Base-by-base conservation (phyloP, 2,329 filamentous ascomycete species). In the Chrysoporthe deuterocubensis region DNA sequence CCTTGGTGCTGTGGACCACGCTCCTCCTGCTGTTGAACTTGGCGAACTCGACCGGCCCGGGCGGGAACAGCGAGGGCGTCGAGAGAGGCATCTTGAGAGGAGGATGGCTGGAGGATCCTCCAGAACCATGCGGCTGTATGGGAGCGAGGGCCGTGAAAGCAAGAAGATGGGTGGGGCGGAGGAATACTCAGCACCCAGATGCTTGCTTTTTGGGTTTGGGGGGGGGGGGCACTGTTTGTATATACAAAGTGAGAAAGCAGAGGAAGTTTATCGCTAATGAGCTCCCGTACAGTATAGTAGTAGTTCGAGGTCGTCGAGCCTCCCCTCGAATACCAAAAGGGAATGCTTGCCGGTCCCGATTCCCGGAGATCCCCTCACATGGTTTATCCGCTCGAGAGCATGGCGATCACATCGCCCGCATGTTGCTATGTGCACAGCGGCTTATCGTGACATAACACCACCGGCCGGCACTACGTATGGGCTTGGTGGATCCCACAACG, bases 1-100 rank as follows among this genome's bases (percentile, higher is more conserved):
- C 95, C 75, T 94, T 91, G 5, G 92, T 94, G 78, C 93, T 97
- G 78, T 98, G 94, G 14, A 98, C 93, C 14, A 97, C 94, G 73
- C 95, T 97, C 71, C 96, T 85, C 50, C 95, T 88, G 73, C 93
- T 96, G 11, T 92, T 79, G 76, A 93, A 95, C 70, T 87, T 85
- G 70, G 84, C 81, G 74, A 92, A 89, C 67, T 82, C 79, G 61
- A 76, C 76, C 64, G 82, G 80, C 32, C 79, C 75, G 62, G 81
- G 78, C 70, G 81, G 81, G 73, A 81, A 85, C 13, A 87, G 72
- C 37, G 84, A 83, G 0, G 80, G 74, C 1, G 79, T 83, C 2
- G 81, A 76, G 66, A 83, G 81, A 46, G 84, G 81, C 85, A 87
- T 86, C 46, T 62, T 73, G 52, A 34, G 18, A 21, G 32, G 13